Percentiles rank a stretch among this genome's conserved stretches.
phyloP scores from a whole-genome alignment of 148 eudicot genomes.

The Fagopyrum tataricum region DNA sequence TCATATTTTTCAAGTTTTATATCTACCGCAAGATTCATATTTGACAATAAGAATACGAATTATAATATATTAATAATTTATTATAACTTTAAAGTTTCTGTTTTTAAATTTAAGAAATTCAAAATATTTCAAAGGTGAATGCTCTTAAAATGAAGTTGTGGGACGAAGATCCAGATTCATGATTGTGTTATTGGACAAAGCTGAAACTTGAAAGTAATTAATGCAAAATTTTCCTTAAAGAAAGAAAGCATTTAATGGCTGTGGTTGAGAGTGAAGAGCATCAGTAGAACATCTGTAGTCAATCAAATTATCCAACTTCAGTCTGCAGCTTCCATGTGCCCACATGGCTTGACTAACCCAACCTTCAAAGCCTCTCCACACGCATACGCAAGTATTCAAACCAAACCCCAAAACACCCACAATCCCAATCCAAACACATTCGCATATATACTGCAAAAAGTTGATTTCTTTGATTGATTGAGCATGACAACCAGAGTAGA shows the following conservation, averaged over 20 bases:
- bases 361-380: not conserved
- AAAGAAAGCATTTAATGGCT: not conserved
- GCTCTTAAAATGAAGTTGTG: no score
- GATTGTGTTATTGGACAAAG: no score
- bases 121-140: no score
- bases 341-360: slow-evolving; percentile 5
- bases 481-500: not conserved
- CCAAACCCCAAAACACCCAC: not conserved
- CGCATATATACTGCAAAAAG: not conserved
- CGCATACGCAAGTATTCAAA: not conserved
- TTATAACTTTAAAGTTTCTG: no score
- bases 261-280: not conserved
- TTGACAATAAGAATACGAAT: no score
- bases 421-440: not conserved
- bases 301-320: not conserved
- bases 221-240: not conserved
- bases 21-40: no score
- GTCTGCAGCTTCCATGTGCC: slow-evolving; percentile 9
- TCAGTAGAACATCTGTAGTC: slow-evolving; percentile 2
- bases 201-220: not conserved
- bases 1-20: no score
- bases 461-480: not conserved
- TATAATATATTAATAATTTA: no score
- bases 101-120: no score
- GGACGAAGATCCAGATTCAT: no score